Conservation (phyloP, 2,329 filamentous ascomycete species). For the Apiospora koreana region DNA sequence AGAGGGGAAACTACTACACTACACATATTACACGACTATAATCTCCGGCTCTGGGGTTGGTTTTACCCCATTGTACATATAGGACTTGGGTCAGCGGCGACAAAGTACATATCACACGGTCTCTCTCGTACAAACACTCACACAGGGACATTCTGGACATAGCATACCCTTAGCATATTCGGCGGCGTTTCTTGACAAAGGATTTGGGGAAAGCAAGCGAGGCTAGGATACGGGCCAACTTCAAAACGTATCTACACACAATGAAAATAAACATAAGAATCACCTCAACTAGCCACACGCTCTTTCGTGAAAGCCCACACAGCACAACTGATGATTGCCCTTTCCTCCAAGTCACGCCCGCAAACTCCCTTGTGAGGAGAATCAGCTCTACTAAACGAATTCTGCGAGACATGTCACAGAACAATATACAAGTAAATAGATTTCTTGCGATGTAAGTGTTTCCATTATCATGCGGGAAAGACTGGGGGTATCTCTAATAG, state of each 20-base stretch:
- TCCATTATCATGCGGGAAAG: slow-evolving; percentile 13
- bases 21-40: neutral
- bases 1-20: neutral
- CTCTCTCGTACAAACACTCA: no score
- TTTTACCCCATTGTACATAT: neutral
- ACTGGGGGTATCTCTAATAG: slow-evolving; percentile 17
- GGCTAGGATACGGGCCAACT: neutral
- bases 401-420: neutral
- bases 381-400: neutral
- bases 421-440: neutral
- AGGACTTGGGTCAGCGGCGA: neutral
- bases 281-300: neutral
- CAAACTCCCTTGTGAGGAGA: no score
- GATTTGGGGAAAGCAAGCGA: neutral
- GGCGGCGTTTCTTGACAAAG: neutral
- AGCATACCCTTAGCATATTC: neutral
- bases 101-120: neutral
- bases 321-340: no score
- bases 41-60: neutral
- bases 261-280: neutral
- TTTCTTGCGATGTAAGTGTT: neutral
- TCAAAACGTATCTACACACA: neutral
- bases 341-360: no score
- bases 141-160: neutral
- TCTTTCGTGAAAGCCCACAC: neutral